phyloP scores from a whole-genome alignment of 1,284 basidiomycete species.

The Heterobasidion parviporum region DNA sequence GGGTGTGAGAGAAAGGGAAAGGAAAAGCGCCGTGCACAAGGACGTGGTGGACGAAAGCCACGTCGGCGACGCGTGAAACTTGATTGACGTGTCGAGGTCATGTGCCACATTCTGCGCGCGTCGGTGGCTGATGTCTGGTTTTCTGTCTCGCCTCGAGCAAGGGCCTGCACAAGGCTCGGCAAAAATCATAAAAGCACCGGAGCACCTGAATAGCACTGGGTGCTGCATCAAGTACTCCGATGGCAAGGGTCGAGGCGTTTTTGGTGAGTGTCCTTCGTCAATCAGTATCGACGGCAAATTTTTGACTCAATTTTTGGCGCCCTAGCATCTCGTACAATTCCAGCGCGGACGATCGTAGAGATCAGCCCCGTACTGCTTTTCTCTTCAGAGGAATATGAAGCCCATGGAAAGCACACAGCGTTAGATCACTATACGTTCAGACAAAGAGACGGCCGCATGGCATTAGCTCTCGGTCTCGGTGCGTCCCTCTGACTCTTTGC shows the following conservation, averaged over 20 bases:
- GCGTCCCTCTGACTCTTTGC: slow-evolving; percentile 13
- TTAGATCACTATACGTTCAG: slow-evolving; percentile 84
- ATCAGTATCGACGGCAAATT: neutral
- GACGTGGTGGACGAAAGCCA: neutral
- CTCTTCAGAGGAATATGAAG: slow-evolving; percentile 61
- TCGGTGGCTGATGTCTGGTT: neutral
- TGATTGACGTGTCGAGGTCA: neutral
- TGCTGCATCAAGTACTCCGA: slow-evolving; percentile 26
- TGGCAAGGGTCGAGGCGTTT: slow-evolving; percentile 58
- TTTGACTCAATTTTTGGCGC: neutral
- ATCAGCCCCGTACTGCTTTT: slow-evolving; percentile 84
- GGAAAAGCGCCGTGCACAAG: neutral
- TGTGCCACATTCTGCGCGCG: neutral
- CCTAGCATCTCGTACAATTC: slow-evolving; percentile 52
- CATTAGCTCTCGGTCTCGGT: slow-evolving; percentile 84
- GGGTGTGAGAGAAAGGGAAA: neutral
- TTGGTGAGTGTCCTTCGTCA: slow-evolving; percentile 30
- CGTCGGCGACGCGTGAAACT: neutral
- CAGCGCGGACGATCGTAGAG: slow-evolving; percentile 65
- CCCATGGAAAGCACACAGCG: slow-evolving; percentile 61
- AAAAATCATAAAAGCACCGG: neutral
- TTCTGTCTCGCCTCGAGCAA: neutral
- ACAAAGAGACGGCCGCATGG: slow-evolving; percentile 78
- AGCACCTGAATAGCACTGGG: slow-evolving; percentile 27
- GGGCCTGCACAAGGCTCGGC: slow-evolving; percentile 8